Percentiles rank a stretch among this genome's conserved stretches.
Conservation (phyloP, 2,329 filamentous ascomycete species). For the Trichoderma arundinaceum region DNA sequence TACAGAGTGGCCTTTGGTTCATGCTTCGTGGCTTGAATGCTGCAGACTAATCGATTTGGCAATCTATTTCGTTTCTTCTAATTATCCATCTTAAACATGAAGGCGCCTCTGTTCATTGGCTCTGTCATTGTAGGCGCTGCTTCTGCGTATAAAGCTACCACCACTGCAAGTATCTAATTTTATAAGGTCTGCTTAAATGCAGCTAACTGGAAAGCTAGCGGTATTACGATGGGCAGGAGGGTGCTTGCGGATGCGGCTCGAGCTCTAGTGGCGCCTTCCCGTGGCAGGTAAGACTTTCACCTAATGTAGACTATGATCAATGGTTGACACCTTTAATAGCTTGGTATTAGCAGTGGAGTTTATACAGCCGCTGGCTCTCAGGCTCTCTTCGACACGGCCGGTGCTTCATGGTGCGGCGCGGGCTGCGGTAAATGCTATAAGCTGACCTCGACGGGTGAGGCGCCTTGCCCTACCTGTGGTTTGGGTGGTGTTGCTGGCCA, state of each 20-base stretch:
- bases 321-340: neutral
- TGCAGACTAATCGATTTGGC: neutral
- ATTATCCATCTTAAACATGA: neutral
- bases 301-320: neutral
- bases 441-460: constrained; percentile 18
- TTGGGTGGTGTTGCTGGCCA: constrained; percentile 20
- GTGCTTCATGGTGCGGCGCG: constrained; percentile 21
- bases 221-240: constrained; percentile 21
- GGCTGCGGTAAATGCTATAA: constrained; percentile 26
- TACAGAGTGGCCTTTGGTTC: neutral
- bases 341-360: constrained; percentile 19
- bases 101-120: constrained; percentile 1
- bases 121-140: neutral
- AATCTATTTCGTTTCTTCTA: neutral
- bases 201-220: constrained; percentile 1
- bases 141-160: constrained; percentile 20
- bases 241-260: constrained; percentile 20
- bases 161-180: neutral
- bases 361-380: constrained; percentile 24
- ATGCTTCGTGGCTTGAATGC: neutral
- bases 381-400: constrained; percentile 23
- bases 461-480: constrained; percentile 19
- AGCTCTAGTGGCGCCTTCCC: constrained; percentile 9
- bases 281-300: constrained; percentile 10
- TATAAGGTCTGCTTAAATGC: neutral